Percentiles rank a stretch among this genome's conserved stretches.
These are phyloP conservation scores for Chrysophaeum taylorii DNA, from an alignment of 352 stramenopile genomes.

Conservation along the genomic window DNA sequence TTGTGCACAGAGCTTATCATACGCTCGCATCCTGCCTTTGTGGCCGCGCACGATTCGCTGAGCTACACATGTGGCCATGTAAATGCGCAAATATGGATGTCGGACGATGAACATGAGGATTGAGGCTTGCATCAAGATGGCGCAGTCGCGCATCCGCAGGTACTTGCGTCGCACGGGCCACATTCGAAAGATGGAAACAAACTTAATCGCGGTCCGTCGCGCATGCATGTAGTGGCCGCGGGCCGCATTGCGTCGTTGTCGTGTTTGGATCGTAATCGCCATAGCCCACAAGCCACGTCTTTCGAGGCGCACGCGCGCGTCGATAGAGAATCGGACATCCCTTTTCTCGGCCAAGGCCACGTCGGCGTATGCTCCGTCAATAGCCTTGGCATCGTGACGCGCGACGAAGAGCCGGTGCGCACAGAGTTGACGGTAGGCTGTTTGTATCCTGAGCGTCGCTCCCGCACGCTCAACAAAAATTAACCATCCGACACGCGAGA, in stretches of 20 bases:
- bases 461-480: background rate
- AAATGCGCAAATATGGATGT: background rate
- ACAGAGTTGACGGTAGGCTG: background rate
- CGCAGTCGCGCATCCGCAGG: background rate
- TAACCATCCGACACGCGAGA: background rate
- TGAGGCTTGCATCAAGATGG: background rate
- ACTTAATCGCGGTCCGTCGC: background rate
- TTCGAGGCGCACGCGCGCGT: background rate
- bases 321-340: background rate
- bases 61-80: background rate
- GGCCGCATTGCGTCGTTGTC: background rate
- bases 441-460: background rate
- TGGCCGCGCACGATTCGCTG: background rate
- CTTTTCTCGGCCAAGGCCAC: background rate
- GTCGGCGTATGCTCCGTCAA: background rate
- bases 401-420: background rate
- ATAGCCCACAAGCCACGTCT: background rate
- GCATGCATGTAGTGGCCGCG: background rate
- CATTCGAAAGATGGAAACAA: background rate
- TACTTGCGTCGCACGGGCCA: background rate
- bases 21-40: background rate
- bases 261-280: background rate
- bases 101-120: slow-evolving; percentile 9
- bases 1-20: background rate
- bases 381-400: background rate